Percentiles rank a stretch among this genome's conserved stretches.
Evolutionary conservation across 495 filamentous ascomycete species (phyloP).

Genomic region (Tuber melanosporum): DNA sequence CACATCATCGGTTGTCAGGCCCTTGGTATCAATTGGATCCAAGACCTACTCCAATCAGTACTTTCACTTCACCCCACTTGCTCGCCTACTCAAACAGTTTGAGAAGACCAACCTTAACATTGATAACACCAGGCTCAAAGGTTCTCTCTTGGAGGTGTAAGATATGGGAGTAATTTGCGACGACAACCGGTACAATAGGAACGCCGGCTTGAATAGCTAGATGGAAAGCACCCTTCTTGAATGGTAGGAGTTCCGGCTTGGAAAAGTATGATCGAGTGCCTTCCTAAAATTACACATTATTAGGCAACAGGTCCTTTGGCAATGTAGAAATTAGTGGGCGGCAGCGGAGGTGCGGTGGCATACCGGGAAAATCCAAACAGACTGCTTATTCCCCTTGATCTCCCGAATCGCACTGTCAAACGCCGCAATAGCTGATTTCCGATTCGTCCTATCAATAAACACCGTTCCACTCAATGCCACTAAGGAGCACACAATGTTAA

Average conservation of each 20-base stretch:
- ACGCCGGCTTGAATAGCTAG: conserved; percentile 89
- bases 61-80: conserved; percentile 33
- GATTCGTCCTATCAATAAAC: conserved; percentile 87
- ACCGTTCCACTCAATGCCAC: conserved; percentile 79
- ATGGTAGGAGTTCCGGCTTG: conserved; percentile 72
- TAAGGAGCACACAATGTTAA: conserved; percentile 28
- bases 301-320: not conserved
- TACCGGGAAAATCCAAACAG: conserved; percentile 78
- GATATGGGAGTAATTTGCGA: conserved; percentile 79
- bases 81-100: not conserved
- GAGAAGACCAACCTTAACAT: conserved; percentile 60
- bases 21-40: conserved; percentile 74
- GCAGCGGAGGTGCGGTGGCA: not conserved
- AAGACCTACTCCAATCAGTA: conserved; percentile 52
- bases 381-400: conserved; percentile 70
- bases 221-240: conserved; percentile 98
- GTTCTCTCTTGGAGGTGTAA: conserved; percentile 61
- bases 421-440: conserved; percentile 69
- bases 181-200: conserved; percentile 81
- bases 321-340: not conserved
- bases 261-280: conserved; percentile 85
- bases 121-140: conserved; percentile 71
- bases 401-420: conserved; percentile 75
- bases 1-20: conserved; percentile 71
- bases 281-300: conserved; percentile 47